Evolutionary conservation across 2,329 filamentous ascomycete species (phyloP), one percentile per base, ranked within the genome.

Genomic region (Pseudodiploospora longispora): DNA sequence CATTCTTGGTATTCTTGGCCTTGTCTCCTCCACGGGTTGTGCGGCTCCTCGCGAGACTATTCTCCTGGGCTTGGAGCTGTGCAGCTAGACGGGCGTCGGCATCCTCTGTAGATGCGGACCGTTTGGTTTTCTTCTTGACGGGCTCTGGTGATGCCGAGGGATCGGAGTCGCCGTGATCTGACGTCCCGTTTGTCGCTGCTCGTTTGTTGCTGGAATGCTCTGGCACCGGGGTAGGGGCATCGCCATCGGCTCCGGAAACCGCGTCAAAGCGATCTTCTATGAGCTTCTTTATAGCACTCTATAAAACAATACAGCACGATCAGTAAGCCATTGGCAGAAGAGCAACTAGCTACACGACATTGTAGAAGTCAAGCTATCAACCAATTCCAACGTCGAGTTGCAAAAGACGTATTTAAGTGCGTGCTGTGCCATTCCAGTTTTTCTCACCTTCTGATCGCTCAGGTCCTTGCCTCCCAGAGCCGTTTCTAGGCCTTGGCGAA

Each of bases 51-150:
- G 69, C 71, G 40, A 76, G 68, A 47, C 80, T 75, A 64, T 97
- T 95, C 68, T 96, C 88, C 63, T 97, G 87, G 0, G 89, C 91
- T 65, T 98, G 93, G 32, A 98, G 73, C 62, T 85, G 80, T 10
- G 89, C 89, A 1, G 93, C 93, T 49, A 91, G 79, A 37, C 85
- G 81, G 31, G 91, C 93, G 64, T 98, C 93, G 30, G 86, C 83
- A 51, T 95, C 87, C 52, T 79, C 75, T 6, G 68, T 68, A 33
- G 71, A 67, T 10, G 69, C 70, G 29, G 79, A 75, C 36, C 78
- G 76, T 59, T 82, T 82, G 46, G 84, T 84, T 67, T 87, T 88
- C 61, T 83, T 86, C 51, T 69, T 71, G 1, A 67, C 66, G 2
- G 72, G 73, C 33, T 70, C 67, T 5, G 64, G 62, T 8, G 64